These are phyloP conservation scores for Fusarium denticulatum DNA, from an alignment of 2,329 filamentous ascomycete species.

Conservation along the genomic window DNA sequence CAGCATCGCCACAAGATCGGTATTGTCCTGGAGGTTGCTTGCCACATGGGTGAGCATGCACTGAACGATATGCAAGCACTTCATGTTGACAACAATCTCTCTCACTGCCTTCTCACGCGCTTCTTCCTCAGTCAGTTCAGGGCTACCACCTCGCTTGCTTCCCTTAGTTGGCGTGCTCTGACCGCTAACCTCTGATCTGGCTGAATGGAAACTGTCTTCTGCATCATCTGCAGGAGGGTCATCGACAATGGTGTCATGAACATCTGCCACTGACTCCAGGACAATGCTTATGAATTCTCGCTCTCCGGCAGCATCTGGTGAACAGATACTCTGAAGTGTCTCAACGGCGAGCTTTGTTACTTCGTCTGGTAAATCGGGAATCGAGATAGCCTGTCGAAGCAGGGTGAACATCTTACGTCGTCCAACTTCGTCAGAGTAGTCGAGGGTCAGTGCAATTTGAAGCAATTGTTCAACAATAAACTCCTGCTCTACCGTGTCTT, in stretches of 20 bases:
- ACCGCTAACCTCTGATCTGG: slow-evolving; percentile 82
- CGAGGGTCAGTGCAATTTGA: slow-evolving; percentile 88
- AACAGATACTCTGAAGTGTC: slow-evolving; percentile 84
- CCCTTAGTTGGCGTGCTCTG: slow-evolving; percentile 65
- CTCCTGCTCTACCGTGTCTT: slow-evolving; percentile 88
- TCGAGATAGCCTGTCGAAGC: slow-evolving; percentile 84
- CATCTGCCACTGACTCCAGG: slow-evolving; percentile 93
- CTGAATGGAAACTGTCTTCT: slow-evolving; percentile 88
- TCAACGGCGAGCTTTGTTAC: slow-evolving; percentile 89
- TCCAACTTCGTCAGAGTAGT: slow-evolving; percentile 98
- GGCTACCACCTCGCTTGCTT: slow-evolving; percentile 53
- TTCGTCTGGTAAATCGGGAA: slow-evolving; percentile 89
- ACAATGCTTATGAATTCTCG: slow-evolving; percentile 86
- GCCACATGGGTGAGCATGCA: slow-evolving; percentile 96
- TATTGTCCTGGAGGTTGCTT: slow-evolving; percentile 87
- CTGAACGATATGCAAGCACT: slow-evolving; percentile 95
- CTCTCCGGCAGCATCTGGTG: slow-evolving; percentile 76
- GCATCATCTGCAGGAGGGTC: slow-evolving; percentile 67
- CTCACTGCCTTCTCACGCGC: slow-evolving; percentile 79
- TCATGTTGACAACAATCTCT: slow-evolving; percentile 97
- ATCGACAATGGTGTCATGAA: slow-evolving; percentile 91
- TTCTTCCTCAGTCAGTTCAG: slow-evolving; percentile 69
- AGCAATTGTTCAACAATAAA: slow-evolving; percentile 96
- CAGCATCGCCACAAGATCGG: slow-evolving; percentile 94
- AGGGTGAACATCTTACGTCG: slow-evolving; percentile 95